Evolutionary conservation across 2,329 filamentous ascomycete species (phyloP).

Genomic region (Amylocarpus encephaloides): DNA sequence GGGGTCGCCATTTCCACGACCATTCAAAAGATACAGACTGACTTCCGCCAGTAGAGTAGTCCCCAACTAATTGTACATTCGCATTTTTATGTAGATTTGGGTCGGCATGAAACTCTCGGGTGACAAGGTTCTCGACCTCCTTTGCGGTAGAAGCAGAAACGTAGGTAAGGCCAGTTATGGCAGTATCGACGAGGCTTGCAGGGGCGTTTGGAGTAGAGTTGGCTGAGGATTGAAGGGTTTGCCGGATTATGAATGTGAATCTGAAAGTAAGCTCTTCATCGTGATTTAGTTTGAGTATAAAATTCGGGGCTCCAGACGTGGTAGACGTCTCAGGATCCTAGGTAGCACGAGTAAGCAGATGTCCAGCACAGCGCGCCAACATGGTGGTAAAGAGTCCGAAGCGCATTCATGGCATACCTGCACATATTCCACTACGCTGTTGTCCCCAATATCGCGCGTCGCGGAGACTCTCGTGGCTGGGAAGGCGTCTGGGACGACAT

Average conservation of each 20-base stretch:
- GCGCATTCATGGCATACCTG: slow-evolving; percentile 53
- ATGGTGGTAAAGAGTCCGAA: neutral
- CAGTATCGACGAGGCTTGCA: slow-evolving; percentile 56
- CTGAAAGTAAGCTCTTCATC: slow-evolving; percentile 91
- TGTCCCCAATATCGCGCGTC: slow-evolving; percentile 66
- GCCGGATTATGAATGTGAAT: slow-evolving; percentile 79
- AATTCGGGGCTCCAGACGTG: slow-evolving; percentile 50
- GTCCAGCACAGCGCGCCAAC: neutral
- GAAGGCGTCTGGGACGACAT: slow-evolving; percentile 77
- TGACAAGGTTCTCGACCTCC: slow-evolving; percentile 91
- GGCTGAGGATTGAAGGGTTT: slow-evolving; percentile 39
- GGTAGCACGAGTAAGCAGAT: slow-evolving; percentile 13
- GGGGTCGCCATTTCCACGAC: slow-evolving; percentile 96
- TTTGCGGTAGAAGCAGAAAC: slow-evolving; percentile 78
- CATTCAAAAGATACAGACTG: slow-evolving; percentile 84
- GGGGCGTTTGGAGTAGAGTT: slow-evolving; percentile 42
- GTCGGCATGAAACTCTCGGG: slow-evolving; percentile 91
- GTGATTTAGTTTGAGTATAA: slow-evolving; percentile 80
- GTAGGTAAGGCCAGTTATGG: slow-evolving; percentile 84
- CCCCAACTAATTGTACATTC: slow-evolving; percentile 92
- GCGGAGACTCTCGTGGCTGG: slow-evolving; percentile 74
- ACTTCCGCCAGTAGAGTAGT: slow-evolving; percentile 78
- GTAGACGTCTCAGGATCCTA: slow-evolving; percentile 69
- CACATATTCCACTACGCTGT: slow-evolving; percentile 76
- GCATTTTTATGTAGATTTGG: slow-evolving; percentile 96